These are phyloP conservation scores for Sisymbrium irio DNA, from an alignment of 345 rosid genomes.

Conservation along the genomic window DNA sequence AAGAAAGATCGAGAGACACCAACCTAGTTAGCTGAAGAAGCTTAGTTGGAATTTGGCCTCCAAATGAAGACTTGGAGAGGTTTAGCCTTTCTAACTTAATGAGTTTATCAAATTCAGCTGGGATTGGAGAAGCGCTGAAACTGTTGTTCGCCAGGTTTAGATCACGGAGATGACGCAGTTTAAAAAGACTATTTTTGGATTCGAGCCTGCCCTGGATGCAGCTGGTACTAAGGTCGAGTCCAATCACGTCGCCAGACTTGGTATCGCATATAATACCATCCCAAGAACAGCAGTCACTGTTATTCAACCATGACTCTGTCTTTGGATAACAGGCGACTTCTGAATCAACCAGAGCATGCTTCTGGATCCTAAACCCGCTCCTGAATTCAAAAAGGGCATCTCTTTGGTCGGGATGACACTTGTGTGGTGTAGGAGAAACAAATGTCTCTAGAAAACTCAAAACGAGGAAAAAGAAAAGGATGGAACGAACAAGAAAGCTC, in stretches of 20 bases:
- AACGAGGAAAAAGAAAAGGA: no score
- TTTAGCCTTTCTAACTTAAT: not conserved
- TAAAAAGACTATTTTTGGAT: not conserved
- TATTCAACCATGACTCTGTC: not conserved
- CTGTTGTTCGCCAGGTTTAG: constrained; percentile 3
- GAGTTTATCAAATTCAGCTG: not conserved
- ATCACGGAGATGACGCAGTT: not conserved
- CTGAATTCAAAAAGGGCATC: no score
- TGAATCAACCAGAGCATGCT: no score
- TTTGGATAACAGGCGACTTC: not conserved
- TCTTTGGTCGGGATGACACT: no score
- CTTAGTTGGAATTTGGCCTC: not conserved
- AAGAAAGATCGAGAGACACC: constrained; percentile 7
- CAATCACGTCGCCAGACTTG: not conserved
- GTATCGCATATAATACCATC: not conserved
- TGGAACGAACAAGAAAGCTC: no score
- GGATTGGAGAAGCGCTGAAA: constrained; percentile 1
- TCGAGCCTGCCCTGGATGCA: not conserved
- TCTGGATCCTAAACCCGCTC: no score
- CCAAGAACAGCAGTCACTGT: constrained; percentile 2
- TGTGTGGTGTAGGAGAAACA: no score
- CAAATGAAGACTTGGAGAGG: not conserved
- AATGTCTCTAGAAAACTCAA: no score
- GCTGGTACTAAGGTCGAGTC: not conserved
- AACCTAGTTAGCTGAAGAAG: not conserved